A percentile compares a stretch with the other conserved stretches of the same genome.
Conservation (phyloP, 495 filamentous ascomycete genomes). For the Pseudoneurospora amorphoporcata region DNA sequence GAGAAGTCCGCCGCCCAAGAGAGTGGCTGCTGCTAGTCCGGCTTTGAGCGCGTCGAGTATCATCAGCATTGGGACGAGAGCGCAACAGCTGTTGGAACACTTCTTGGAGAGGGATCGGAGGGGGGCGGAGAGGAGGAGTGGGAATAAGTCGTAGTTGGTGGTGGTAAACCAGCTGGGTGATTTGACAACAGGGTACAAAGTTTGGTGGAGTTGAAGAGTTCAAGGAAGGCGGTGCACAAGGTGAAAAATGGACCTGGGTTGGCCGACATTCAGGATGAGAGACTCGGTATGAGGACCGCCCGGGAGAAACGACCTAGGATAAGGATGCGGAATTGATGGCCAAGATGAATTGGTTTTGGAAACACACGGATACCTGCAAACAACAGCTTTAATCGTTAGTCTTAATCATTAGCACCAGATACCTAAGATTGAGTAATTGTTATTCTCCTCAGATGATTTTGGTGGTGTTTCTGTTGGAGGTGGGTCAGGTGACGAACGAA, state of each 20-base stretch:
- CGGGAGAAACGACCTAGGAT: not conserved
- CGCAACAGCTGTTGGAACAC: conserved; percentile 13
- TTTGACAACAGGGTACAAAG: no score
- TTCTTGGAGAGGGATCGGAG: conserved; percentile 12
- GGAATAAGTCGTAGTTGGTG: not conserved
- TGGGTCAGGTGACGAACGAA: not conserved
- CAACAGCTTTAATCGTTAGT: not conserved
- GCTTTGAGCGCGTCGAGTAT: not conserved
- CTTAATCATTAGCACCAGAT: not conserved
- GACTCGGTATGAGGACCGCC: not conserved
- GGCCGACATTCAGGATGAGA: no score
- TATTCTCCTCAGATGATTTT: not conserved
- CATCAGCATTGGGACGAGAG: conserved; percentile 1
- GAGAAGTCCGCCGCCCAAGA: not conserved
- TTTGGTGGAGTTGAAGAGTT: not conserved
- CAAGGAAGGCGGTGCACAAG: not conserved
- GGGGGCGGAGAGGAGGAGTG: not conserved
- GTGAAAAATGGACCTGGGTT: not conserved
- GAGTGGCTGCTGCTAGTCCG: not conserved
- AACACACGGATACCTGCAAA: not conserved
- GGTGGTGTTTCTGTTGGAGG: not conserved
- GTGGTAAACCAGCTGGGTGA: not conserved
- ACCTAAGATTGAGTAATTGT: not conserved
- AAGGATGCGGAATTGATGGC: not conserved
- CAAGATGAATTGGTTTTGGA: not conserved